phyloP scores from a whole-genome alignment of 495 filamentous ascomycete genomes.

The Penicillium taxi region DNA sequence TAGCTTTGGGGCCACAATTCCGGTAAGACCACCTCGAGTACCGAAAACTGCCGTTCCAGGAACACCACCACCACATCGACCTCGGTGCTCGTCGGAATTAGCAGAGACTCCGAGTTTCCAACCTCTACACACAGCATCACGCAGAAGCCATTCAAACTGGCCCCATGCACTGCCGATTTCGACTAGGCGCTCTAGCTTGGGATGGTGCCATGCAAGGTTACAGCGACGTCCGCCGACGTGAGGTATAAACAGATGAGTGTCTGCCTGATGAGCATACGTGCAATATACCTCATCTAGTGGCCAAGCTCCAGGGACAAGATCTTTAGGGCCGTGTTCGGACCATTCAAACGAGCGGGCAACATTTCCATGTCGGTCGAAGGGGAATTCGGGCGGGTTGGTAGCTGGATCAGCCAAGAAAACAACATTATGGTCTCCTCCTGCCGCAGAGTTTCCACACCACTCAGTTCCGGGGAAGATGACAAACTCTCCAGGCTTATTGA shows the following conservation, averaged over 20 bases:
- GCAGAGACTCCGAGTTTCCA: slow-evolving; percentile 17
- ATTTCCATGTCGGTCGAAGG: slow-evolving; percentile 13
- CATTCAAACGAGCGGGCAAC: slow-evolving; percentile 17
- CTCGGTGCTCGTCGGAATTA: slow-evolving; percentile 20
- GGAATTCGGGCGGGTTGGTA: slow-evolving; percentile 12
- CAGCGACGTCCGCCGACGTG: slow-evolving; percentile 17
- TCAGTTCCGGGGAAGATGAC: slow-evolving; percentile 16
- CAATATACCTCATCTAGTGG: slow-evolving; percentile 15
- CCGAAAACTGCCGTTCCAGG: slow-evolving; percentile 17
- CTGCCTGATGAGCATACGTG: slow-evolving; percentile 6
- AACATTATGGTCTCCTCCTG: slow-evolving; percentile 19
- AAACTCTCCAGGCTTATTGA: slow-evolving; percentile 16
- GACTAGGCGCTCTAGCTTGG: slow-evolving; percentile 13
- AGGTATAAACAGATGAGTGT: slow-evolving; percentile 14
- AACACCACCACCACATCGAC: slow-evolving; percentile 18
- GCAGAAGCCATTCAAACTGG: slow-evolving; percentile 18
- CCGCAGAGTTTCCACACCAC: slow-evolving; percentile 17
- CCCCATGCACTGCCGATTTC: slow-evolving; percentile 19
- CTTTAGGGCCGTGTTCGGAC: slow-evolving; percentile 14
- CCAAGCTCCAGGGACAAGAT: slow-evolving; percentile 15
- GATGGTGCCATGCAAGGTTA: slow-evolving; percentile 18
- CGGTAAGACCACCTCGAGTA: slow-evolving; percentile 17
- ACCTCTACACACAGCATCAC: slow-evolving; percentile 12
- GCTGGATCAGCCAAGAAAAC: slow-evolving; percentile 10
- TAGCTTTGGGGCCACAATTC: slow-evolving; percentile 10